Evolutionary conservation across 23 red algal species (phyloP), one percentile per base, ranked within the genome.

Genomic region (Gracilaria gracilis): DNA sequence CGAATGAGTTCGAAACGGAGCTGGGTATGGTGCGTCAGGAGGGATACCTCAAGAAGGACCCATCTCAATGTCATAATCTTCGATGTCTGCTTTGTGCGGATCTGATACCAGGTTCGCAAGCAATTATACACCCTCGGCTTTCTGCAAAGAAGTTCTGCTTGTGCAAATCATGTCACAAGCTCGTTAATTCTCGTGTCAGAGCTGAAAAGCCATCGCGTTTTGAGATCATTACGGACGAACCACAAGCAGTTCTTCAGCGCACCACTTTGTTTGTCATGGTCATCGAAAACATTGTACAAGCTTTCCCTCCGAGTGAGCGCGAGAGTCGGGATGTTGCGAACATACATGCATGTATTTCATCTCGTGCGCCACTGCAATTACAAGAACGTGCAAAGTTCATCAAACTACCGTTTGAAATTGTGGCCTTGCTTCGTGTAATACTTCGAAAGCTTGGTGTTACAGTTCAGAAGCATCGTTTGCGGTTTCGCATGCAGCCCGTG

Each of bases 361-460:
- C 81, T 49, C 40, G 65, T 33, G 24, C 25, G 2, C 57, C 61
- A 27, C 27, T 51, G 61, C 28, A 65, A 35, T 23, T 85, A 0
- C 65, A 34, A 50, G 37, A 85, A 51, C 59, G 81, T 31, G 81
- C 61, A 11, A 67, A 66, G 39, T 85, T 69, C 27, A 50, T 49
- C 46, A 46, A 31, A 24, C 59, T 70, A 4, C 81, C 58, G 19
- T 85, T 65, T 40, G 31, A 85, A 51, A 85, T 67, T 46, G 42
- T 67, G 27, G 51, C 57, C 9, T 46, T 85, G 61, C 59, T 67
- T 27, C 59, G 57, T 9, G 58, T 69, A n/a, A 61, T 85, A 4
- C 65, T 85, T 70, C 40, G 59, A 57, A 85, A 28, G 81, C 59
- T 85, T 67, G 81, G 81, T 4, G 8, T 85, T 31, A 85, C 57